These are phyloP conservation scores for Aspergillus niger DNA, from an alignment of 2,329 filamentous ascomycete genomes.

Conservation along the genomic window DNA sequence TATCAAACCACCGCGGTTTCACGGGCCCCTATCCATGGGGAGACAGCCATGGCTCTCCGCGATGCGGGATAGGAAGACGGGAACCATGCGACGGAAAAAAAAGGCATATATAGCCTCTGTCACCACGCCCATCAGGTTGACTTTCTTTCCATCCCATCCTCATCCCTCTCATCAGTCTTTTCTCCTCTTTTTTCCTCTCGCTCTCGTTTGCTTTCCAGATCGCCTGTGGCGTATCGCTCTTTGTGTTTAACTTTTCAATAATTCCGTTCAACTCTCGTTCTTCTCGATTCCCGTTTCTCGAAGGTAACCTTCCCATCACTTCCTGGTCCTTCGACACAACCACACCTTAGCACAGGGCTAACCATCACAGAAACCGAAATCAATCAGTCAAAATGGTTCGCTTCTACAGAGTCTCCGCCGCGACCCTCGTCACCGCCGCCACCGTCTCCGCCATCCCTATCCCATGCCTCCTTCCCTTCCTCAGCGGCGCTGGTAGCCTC, in stretches of 20 bases:
- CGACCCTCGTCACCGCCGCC: slow-evolving; percentile 6
- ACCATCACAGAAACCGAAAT: background rate
- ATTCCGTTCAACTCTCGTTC: background rate
- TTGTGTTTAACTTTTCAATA: background rate
- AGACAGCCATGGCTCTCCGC: background rate
- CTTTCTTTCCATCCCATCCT: slow-evolving; percentile 1
- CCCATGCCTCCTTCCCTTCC: slow-evolving; percentile 13
- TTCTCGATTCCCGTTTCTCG: background rate
- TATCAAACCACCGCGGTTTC: slow-evolving; percentile 1
- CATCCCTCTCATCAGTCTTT: background rate
- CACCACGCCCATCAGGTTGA: background rate
- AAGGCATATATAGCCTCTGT: slow-evolving; percentile 1
- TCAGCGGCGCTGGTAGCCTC: slow-evolving; percentile 13
- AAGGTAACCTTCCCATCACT: background rate
- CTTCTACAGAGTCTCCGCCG: slow-evolving; percentile 9
- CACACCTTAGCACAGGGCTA: too few relatives aligned
- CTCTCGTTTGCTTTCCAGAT: background rate
- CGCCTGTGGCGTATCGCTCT: background rate
- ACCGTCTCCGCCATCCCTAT: slow-evolving; percentile 11
- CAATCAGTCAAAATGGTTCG: slow-evolving; percentile 1
- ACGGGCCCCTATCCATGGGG: background rate
- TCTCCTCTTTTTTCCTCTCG: background rate
- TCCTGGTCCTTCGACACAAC: background rate
- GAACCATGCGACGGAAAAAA: background rate
- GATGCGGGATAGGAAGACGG: background rate